These are phyloP conservation scores for Vitis rupestris DNA, from an alignment of 164 flowering plant species.

Conservation along the genomic window DNA sequence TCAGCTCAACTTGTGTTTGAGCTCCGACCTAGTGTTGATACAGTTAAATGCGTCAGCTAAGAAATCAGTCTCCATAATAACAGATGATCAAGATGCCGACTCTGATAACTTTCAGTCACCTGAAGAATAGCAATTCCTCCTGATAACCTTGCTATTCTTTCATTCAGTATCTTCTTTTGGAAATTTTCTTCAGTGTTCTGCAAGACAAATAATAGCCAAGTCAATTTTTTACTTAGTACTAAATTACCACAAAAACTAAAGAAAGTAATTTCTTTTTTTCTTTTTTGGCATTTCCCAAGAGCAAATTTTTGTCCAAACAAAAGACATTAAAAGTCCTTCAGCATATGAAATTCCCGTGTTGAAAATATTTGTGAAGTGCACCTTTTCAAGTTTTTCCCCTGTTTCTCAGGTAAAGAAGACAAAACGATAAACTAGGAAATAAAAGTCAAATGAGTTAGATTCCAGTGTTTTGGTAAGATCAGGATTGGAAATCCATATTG, in stretches of 20 bases:
- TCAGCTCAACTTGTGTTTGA: conserved; percentile 80
- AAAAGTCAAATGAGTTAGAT: neutral
- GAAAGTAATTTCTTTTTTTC: too few species aligned
- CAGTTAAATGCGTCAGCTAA: neutral
- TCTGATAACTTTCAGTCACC: conserved; percentile 35
- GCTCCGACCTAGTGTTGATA: conserved; percentile 68
- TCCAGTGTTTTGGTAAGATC: neutral
- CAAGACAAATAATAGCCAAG: conserved; percentile 13
- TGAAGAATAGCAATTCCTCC: conserved; percentile 86
- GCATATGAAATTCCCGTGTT: too few species aligned
- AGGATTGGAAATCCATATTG: too few species aligned
- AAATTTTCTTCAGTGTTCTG: conserved; percentile 78
- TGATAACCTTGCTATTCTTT: conserved; percentile 82
- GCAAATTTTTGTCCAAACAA: too few species aligned
- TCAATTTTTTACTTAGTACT: too few species aligned
- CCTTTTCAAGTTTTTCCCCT: too few species aligned
- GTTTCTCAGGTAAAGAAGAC: neutral
- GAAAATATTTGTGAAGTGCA: too few species aligned
- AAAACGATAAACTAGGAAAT: neutral
- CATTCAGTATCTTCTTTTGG: conserved; percentile 76
- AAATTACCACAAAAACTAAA: too few species aligned
- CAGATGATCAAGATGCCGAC: neutral
- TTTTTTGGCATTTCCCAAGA: too few species aligned
- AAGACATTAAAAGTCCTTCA: too few species aligned
- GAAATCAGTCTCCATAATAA: neutral